Percentiles rank a stretch among this genome's conserved stretches.
Conservation (phyloP, 306 rosid genomes). For the Leucaena leucocephala region DNA sequence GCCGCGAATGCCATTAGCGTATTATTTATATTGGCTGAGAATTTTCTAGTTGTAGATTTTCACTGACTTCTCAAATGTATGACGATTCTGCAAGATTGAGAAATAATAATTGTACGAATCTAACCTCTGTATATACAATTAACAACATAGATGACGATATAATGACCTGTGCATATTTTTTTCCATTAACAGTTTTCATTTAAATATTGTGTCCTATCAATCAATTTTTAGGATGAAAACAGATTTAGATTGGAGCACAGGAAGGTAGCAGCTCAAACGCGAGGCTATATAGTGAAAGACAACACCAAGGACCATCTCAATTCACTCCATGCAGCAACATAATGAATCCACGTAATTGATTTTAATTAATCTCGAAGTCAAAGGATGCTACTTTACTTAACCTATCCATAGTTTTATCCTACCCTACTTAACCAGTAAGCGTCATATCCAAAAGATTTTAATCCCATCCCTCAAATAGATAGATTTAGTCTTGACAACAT, state of each 20-base stretch:
- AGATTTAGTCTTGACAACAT: not conserved
- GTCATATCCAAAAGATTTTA: not conserved
- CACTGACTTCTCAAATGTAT: conserved; percentile 76
- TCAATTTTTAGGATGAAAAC: not conserved
- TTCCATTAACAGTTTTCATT: not conserved
- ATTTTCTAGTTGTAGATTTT: conserved; percentile 66
- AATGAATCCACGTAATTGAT: not conserved
- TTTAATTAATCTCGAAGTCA: not conserved
- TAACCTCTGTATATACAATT: conserved; percentile 12
- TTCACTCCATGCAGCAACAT: not conserved
- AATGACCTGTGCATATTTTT: not conserved
- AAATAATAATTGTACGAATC: conserved; percentile 30
- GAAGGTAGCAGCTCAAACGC: not conserved
- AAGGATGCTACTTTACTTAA: not conserved
- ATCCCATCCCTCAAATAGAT: not conserved
- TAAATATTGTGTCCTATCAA: not conserved
- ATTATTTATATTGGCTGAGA: conserved; percentile 1
- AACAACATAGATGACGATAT: not conserved
- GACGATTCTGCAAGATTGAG: conserved; percentile 76
- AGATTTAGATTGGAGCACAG: not conserved
- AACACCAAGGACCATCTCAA: not conserved
- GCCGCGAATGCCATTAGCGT: conserved; percentile 24
- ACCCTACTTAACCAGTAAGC: not conserved
- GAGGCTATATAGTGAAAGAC: not conserved
- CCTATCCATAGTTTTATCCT: not conserved